A percentile compares a stretch with the other conserved stretches of the same genome.
Conservation (phyloP, 768 basidiomycete species). For the Naganishia vishniacii region DNA sequence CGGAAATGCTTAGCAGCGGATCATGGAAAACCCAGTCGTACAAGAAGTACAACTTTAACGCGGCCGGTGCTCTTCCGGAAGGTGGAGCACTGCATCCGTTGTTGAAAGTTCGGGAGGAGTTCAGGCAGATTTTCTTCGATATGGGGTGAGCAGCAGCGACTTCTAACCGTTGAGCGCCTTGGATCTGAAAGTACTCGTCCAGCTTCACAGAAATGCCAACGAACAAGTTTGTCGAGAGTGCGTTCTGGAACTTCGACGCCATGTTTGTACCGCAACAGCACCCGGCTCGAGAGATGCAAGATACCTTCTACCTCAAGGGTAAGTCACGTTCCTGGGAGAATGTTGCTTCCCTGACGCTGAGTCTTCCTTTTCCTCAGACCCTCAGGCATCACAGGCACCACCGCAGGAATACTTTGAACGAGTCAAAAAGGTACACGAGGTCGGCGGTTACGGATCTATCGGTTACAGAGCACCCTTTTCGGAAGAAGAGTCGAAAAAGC, state of each 20-base stretch:
- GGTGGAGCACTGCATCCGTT: conserved; percentile 94
- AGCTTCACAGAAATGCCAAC: conserved; percentile 99
- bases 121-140: conserved; percentile 94
- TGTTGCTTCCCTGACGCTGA: neutral
- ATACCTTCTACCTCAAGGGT: conserved; percentile 98
- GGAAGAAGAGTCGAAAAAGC: conserved; percentile 80
- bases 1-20: conserved; percentile 86
- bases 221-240: conserved; percentile 87
- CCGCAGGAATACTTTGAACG: conserved; percentile 76
- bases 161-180: neutral
- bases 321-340: conserved; percentile 25
- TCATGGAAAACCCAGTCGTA: conserved; percentile 87
- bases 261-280: conserved; percentile 98
- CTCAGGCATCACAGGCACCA: conserved; percentile 66
- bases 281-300: conserved; percentile 93
- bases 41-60: conserved; percentile 99
- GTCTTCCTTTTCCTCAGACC: conserved; percentile 43
- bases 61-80: conserved; percentile 79
- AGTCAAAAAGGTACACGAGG: conserved; percentile 71
- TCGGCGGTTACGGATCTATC: conserved; percentile 79
- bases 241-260: conserved; percentile 99
- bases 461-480: conserved; percentile 99
- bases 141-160: conserved; percentile 69
- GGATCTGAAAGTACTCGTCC: neutral
- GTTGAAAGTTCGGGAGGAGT: conserved; percentile 95